A percentile compares a stretch with the other conserved stretches of the same genome.
Evolutionary conservation across 116 monocot species (phyloP).

Genomic region (Cymodocea nodosa): DNA sequence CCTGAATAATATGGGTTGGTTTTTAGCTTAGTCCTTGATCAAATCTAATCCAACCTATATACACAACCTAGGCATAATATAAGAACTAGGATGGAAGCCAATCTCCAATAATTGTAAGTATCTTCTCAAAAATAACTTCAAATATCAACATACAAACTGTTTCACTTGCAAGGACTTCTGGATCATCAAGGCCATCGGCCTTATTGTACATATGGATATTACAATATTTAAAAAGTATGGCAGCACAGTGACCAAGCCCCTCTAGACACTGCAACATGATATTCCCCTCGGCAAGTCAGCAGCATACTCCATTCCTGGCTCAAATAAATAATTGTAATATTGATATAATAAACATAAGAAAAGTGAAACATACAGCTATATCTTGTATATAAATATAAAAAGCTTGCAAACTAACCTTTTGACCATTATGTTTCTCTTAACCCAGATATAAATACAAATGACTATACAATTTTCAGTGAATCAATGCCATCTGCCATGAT

Average conservation of each 20-base stretch:
- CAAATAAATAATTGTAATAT: background rate
- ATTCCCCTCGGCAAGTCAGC: background rate
- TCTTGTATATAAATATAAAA: background rate
- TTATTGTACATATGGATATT: slow-evolving; percentile 56
- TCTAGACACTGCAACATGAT: slow-evolving; percentile 19
- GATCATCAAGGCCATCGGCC: slow-evolving; percentile 68
- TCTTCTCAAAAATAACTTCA: background rate
- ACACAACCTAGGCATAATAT: too few relatives aligned
- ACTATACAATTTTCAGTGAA: background rate
- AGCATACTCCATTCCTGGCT: background rate
- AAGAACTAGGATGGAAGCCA: too few relatives aligned
- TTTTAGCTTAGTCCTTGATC: too few relatives aligned
- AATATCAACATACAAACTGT: slow-evolving; percentile 70
- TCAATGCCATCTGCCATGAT: background rate
- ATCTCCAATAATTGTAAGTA: background rate
- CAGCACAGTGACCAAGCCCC: slow-evolving; percentile 47
- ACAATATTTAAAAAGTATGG: slow-evolving; percentile 59
- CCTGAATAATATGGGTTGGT: too few relatives aligned
- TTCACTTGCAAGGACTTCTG: slow-evolving; percentile 78
- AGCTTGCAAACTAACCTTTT: background rate
- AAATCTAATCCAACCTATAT: too few relatives aligned
- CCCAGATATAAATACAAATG: too few relatives aligned
- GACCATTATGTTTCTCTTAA: slow-evolving; percentile 1
- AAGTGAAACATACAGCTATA: too few relatives aligned
- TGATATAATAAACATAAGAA: background rate